phyloP scores from a whole-genome alignment of 768 basidiomycete genomes.

The Hygrocybe punicea region DNA sequence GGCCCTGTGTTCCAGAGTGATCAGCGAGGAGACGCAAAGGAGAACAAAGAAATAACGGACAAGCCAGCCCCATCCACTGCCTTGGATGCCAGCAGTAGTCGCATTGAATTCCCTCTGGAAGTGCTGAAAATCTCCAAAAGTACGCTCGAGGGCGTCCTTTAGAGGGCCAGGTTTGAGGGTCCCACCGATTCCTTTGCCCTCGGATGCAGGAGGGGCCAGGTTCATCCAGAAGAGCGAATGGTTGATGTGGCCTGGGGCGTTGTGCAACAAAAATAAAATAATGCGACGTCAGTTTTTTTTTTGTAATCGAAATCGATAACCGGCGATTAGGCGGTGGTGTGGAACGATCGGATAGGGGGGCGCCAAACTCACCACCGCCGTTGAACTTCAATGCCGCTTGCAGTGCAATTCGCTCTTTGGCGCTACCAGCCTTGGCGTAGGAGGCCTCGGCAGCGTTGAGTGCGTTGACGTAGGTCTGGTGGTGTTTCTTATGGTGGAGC shows the following conservation, averaged over 20 bases:
- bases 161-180: slow-evolving; percentile 58
- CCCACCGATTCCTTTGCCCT: slow-evolving; percentile 60
- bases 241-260: slow-evolving; percentile 81
- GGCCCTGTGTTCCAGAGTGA: slow-evolving; percentile 46
- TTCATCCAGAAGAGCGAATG: slow-evolving; percentile 97
- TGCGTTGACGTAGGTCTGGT: slow-evolving; percentile 90
- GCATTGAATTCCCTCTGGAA: slow-evolving; percentile 83
- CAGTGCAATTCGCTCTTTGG: slow-evolving; percentile 75
- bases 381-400: slow-evolving; percentile 96
- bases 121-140: slow-evolving; percentile 68
- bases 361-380: slow-evolving; percentile 70
- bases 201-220: slow-evolving; percentile 60
- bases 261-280: slow-evolving; percentile 12
- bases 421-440: slow-evolving; percentile 62
- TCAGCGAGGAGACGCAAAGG: slow-evolving; percentile 3
- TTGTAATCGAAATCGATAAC: slow-evolving; percentile 7
- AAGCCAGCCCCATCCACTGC: slow-evolving; percentile 96
- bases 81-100: slow-evolving; percentile 82
- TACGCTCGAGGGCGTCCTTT: slow-evolving; percentile 56
- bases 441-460: slow-evolving; percentile 89
- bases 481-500: slow-evolving; percentile 88
- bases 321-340: neutral
- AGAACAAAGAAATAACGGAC: slow-evolving; percentile 45
- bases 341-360: neutral
- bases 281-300: no score